These are phyloP conservation scores for Pseudonitzschia multiseries DNA, from an alignment of 108 stramenopile genomes.

Conservation along the genomic window DNA sequence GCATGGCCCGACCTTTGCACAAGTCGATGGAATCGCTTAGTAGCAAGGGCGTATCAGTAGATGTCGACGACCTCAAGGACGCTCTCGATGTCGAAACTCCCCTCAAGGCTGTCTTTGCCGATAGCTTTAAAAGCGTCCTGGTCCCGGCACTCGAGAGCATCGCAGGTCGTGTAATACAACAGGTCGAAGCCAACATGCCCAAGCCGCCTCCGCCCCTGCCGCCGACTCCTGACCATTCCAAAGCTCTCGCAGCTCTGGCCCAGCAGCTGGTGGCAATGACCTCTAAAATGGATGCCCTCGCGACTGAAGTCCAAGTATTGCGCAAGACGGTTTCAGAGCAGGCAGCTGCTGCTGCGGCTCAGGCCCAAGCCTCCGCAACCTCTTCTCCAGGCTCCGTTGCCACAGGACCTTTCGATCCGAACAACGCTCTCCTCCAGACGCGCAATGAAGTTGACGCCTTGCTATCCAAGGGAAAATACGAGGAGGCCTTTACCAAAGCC, in stretches of 20 bases:
- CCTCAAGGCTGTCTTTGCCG: conserved; percentile 38
- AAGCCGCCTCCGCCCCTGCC: conserved; percentile 21
- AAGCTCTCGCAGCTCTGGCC: conserved; percentile 25
- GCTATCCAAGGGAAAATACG: conserved; percentile 50
- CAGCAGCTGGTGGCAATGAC: conserved; percentile 55
- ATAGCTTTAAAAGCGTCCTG: conserved; percentile 65
- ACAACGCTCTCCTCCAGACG: conserved; percentile 12
- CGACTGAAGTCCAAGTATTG: conserved; percentile 58
- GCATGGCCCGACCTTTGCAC: conserved; percentile 41
- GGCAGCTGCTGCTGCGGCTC: conserved; percentile 7
- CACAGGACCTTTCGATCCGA: neutral
- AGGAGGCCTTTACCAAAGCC: conserved; percentile 82
- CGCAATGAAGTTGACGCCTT: conserved; percentile 59
- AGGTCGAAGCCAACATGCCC: conserved; percentile 49
- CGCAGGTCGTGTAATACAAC: conserved; percentile 63
- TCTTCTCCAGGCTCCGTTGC: neutral
- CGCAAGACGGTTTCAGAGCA: conserved; percentile 10
- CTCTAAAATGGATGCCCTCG: conserved; percentile 51
- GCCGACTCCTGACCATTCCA: conserved; percentile 23
- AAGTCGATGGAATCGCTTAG: conserved; percentile 50
- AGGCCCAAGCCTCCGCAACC: conserved; percentile 18
- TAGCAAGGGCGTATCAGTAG: conserved; percentile 47
- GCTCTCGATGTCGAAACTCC: conserved; percentile 51
- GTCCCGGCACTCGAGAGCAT: conserved; percentile 77
- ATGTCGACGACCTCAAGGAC: conserved; percentile 45